These are phyloP conservation scores for Saccharomycodes ludwigii DNA, from an alignment of 805 yeast species.

Conservation along the genomic window DNA sequence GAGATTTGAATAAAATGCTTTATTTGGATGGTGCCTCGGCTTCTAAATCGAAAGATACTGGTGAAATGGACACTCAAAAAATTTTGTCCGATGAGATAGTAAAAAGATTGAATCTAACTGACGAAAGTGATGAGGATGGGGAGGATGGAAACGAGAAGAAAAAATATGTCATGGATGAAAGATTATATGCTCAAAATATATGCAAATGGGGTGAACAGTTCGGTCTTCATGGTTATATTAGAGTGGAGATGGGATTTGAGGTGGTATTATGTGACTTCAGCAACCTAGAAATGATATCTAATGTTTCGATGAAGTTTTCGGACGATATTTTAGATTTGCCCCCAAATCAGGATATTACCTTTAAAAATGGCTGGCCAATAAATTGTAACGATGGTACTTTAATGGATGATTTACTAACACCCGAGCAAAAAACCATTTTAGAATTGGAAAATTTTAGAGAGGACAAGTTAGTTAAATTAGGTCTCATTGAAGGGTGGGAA, in stretches of 20 bases:
- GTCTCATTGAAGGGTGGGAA: conserved; percentile 29
- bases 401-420: conserved; percentile 12
- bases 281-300: conserved; percentile 34
- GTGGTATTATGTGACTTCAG: conserved; percentile 47
- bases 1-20: conserved; percentile 37
- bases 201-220: conserved; percentile 42
- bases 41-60: conserved; percentile 36
- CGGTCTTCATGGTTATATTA: conserved; percentile 45
- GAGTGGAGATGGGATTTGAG: conserved; percentile 52
- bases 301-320: conserved; percentile 27
- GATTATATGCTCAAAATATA: conserved; percentile 34
- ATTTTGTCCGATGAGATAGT: conserved; percentile 26
- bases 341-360: conserved; percentile 13
- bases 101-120: conserved; percentile 7
- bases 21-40: conserved; percentile 60
- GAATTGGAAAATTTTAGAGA: conserved; percentile 18
- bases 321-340: conserved; percentile 31
- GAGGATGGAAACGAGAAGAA: no score
- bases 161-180: conserved; percentile 31
- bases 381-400: conserved; percentile 12
- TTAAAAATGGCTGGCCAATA: conserved; percentile 21
- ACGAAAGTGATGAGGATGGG: conserved; percentile 12
- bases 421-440: conserved; percentile 12
- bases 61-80: conserved; percentile 50
- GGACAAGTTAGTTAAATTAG: conserved; percentile 10